Base-by-base conservation (phyloP, 768 basidiomycete genomes). In the Trichaptum fuscoviolaceum region DNA sequence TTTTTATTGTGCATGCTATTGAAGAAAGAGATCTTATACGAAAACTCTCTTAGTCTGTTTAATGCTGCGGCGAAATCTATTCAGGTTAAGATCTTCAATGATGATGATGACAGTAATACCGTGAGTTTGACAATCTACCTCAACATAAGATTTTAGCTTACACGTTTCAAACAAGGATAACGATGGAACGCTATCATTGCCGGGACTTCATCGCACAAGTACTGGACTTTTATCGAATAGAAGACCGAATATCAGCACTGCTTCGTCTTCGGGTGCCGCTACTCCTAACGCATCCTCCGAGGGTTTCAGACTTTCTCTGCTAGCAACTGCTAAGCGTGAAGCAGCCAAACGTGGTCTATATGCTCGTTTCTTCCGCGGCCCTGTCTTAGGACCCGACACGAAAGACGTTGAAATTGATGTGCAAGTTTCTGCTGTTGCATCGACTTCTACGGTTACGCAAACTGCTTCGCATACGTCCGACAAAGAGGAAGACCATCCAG, bases 21-120 rank as follows among this genome's bases (percentile, higher is more conserved):
- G 63, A 35, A 57, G 15, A 18, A 36, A 63, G 62, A 68, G 18
- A 52, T 35, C 17, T 58, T 24, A 64, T 26, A 18, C 65, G 6
- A n/a, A n/a, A n/a, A n/a, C 8, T 12, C 63, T 60, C 42, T n/a
- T 62, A 95, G 93, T 72, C 77, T 96, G 64, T 97, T 92, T 75
- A 79, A 89, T 1, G 87, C 89, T 17, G 93, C 95, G 23, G 89
- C 95, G 0, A 89, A 89, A 69, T 86, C 92, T 30, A 93, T 98
- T 64, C 86, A 88, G 66, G 82, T 96, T 57, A 88, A 87, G 72
- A 73, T 90, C 65, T 74, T 81, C 23, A 82, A 80, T 63, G 83
- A 82, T 64, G 83, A 84, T 42, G 84, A 84, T 20, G 82, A 81
- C n/a, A 77, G 42, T 20, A 52, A 52, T 52, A 77, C 58, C 80